Evolutionary conservation across 768 basidiomycete species (phyloP).

Genomic region (Rhodotorula graminis): DNA sequence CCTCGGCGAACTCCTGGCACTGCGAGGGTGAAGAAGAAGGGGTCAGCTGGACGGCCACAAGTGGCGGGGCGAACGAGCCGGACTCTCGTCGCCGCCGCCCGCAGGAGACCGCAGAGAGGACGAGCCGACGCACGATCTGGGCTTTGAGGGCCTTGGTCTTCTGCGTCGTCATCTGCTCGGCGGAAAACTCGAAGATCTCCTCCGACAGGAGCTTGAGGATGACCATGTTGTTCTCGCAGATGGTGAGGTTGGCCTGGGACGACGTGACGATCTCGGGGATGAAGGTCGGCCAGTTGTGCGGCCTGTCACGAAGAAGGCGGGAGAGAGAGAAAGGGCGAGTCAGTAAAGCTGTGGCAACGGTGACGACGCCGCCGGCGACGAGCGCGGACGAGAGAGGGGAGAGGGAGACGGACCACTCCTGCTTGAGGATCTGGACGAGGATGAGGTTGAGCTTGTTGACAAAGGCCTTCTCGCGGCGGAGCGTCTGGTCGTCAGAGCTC

Average conservation of each 20-base stretch:
- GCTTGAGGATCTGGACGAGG: slow-evolving; percentile 94
- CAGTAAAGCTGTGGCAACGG: too few species aligned
- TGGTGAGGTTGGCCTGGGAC: slow-evolving; percentile 87
- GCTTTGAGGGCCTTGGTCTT: slow-evolving; percentile 97
- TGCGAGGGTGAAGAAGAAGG: too few species aligned
- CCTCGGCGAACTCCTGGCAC: slow-evolving; percentile 59
- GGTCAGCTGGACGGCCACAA: too few species aligned
- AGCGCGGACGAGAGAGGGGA: too few species aligned
- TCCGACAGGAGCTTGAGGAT: slow-evolving; percentile 95
- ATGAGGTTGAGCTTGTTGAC: slow-evolving; percentile 95
- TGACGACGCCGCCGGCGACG: too few species aligned
- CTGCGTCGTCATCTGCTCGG: slow-evolving; percentile 95
- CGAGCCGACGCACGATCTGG: slow-evolving; percentile 81
- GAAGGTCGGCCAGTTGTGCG: slow-evolving; percentile 97
- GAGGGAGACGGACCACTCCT: slow-evolving; percentile 67
- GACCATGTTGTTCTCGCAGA: slow-evolving; percentile 99
- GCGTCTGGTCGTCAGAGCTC: slow-evolving; percentile 63
- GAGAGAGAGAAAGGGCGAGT: too few species aligned
- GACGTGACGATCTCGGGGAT: slow-evolving; percentile 95
- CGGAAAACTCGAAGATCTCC: slow-evolving; percentile 97
- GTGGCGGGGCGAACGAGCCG: not conserved
- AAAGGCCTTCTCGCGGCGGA: slow-evolving; percentile 89
- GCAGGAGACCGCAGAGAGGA: slow-evolving; percentile 52
- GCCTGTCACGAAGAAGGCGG: slow-evolving; percentile 44
- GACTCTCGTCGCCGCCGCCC: too few species aligned